Conservation (phyloP, 257 asterid genomes). For the Solanum appendiculatum region DNA sequence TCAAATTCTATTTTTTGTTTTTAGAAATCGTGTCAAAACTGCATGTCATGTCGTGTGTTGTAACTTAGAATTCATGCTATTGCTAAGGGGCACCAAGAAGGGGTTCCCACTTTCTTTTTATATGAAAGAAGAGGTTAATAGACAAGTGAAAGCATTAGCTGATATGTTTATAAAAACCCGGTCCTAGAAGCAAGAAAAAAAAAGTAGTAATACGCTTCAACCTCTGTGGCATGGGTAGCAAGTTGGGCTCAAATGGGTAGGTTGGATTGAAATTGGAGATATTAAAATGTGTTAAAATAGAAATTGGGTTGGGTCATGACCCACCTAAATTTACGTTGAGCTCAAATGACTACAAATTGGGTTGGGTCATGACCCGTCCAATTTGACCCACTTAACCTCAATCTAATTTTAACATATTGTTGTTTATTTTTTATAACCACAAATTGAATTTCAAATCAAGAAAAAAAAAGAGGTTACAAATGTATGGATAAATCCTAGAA, state of each 20-base stretch:
- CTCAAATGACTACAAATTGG: too few species aligned
- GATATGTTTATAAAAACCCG: not conserved
- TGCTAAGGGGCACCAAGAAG: not conserved
- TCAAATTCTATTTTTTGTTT: not conserved
- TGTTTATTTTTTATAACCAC: too few species aligned
- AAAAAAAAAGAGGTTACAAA: too few species aligned
- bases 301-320: not conserved
- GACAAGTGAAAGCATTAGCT: not conserved
- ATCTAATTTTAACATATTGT: too few species aligned
- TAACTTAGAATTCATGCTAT: not conserved
- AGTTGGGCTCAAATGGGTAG: not conserved
- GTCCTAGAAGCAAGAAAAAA: not conserved
- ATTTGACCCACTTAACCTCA: not conserved
- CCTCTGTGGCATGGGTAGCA: not conserved
- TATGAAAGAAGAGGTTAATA: not conserved
- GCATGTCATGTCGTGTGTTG: not conserved
- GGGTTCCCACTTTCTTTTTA: not conserved
- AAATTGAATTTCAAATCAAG: too few species aligned
- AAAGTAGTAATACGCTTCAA: not conserved
- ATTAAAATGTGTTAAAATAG: too few species aligned
- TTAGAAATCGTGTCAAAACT: not conserved
- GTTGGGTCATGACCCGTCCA: not conserved
- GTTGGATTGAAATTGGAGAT: not conserved
- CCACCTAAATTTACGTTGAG: too few species aligned
- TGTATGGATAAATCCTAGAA: not conserved